Evolutionary conservation across 2,329 filamentous ascomycete species (phyloP).

Genomic region (Epicoccum nigrum): DNA sequence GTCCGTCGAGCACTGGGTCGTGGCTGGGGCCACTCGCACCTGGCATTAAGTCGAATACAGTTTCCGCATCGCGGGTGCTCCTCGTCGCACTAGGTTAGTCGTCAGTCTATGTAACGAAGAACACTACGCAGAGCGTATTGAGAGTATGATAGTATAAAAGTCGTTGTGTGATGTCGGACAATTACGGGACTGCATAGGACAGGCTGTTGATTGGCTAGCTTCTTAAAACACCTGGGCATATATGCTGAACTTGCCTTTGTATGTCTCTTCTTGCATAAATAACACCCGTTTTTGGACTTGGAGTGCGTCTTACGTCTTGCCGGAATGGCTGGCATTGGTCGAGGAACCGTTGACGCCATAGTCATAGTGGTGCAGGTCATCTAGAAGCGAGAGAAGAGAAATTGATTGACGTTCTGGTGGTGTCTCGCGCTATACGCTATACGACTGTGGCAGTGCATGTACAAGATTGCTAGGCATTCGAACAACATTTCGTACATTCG

Average conservation of each 20-base stretch:
- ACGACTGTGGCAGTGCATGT: neutral
- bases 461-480: neutral
- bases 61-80: constrained; percentile 38
- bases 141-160: too few species aligned
- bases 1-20: neutral
- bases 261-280: constrained; percentile 42
- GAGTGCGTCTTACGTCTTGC: constrained; percentile 40
- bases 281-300: constrained; percentile 42
- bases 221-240: neutral
- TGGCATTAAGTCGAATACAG: constrained; percentile 37
- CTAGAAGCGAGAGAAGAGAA: neutral
- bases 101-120: neutral
- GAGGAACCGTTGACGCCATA: neutral
- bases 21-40: constrained; percentile 34
- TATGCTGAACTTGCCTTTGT: constrained; percentile 32
- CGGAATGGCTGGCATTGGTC: constrained; percentile 14
- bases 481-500: too few species aligned
- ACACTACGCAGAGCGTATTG: too few species aligned
- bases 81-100: constrained; percentile 35
- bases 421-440: neutral
- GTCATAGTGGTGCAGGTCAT: too few species aligned
- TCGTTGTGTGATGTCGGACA: too few species aligned
- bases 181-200: neutral
- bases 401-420: neutral
- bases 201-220: neutral